Evolutionary conservation across 176 grass and related monocot species (phyloP).

Genomic region (Lolium rigidum): DNA sequence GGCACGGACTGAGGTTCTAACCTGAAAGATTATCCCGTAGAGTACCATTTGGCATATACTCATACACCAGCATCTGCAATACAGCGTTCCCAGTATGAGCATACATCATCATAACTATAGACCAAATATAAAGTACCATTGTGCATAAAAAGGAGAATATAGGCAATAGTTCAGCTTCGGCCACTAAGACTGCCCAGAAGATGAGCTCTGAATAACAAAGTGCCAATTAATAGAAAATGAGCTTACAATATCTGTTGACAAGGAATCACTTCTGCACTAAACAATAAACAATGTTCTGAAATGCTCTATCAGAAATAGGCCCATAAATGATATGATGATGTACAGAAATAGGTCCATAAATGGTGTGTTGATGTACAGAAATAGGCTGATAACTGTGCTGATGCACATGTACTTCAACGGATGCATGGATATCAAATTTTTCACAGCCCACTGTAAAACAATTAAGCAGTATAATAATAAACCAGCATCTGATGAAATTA

Average conservation of each 20-base stretch:
- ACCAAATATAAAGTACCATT: background rate
- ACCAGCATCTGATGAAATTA: slow-evolving; percentile 3
- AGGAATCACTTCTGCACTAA: slow-evolving; percentile 10
- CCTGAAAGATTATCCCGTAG: slow-evolving; percentile 79
- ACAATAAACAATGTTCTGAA: slow-evolving; percentile 24
- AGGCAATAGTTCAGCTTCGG: background rate
- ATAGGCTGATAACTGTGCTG: background rate
- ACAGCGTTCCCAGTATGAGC: slow-evolving; percentile 36
- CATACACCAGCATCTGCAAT: slow-evolving; percentile 83
- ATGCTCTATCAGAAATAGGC: background rate
- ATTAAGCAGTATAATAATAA: slow-evolving; percentile 29
- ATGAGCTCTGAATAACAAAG: slow-evolving; percentile 4
- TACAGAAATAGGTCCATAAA: background rate
- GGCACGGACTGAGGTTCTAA: slow-evolving; percentile 40
- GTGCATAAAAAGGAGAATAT: background rate
- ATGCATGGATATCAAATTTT: slow-evolving; percentile 7
- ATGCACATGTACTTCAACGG: background rate
- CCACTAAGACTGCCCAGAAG: background rate
- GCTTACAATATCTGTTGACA: slow-evolving; percentile 34
- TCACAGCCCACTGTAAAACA: slow-evolving; percentile 1
- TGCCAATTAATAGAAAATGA: slow-evolving; percentile 5
- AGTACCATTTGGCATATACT: no score
- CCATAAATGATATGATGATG: background rate
- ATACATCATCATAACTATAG: slow-evolving; percentile 16
- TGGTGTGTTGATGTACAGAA: background rate